Conservation (phyloP, 345 rosid species). For the Stellera chamaejasme region DNA sequence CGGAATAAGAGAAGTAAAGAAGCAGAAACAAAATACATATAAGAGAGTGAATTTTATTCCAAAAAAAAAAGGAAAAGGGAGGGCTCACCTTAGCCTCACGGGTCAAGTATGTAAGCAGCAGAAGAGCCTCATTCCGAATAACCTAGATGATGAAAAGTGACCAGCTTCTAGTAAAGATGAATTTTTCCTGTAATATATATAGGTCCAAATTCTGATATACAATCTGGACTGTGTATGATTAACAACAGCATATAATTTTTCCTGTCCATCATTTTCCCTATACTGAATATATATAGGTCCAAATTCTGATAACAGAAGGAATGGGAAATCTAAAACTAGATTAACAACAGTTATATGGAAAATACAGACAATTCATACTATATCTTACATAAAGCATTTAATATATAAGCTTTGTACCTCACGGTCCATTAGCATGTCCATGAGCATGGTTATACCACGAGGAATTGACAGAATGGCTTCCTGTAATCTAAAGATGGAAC, state of each 20-base stretch:
- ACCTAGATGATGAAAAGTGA: slow-evolving; percentile 47
- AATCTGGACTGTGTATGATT: too few relatives aligned
- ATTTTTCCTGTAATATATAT: neutral
- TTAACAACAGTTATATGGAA: neutral
- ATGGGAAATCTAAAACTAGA: neutral
- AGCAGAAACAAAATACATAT: neutral
- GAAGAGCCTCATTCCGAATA: slow-evolving; percentile 87
- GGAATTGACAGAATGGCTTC: slow-evolving; percentile 97
- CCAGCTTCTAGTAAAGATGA: neutral
- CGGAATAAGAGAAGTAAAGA: neutral
- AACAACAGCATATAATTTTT: too few relatives aligned
- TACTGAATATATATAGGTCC: neutral
- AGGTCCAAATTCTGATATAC: neutral
- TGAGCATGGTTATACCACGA: slow-evolving; percentile 92
- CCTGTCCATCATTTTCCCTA: too few relatives aligned
- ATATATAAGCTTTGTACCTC: slow-evolving; percentile 49
- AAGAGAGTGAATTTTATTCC: neutral
- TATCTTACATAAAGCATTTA: neutral
- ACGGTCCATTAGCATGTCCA: slow-evolving; percentile 99
- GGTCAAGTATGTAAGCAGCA: slow-evolving; percentile 89
- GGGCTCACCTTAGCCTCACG: slow-evolving; percentile 88
- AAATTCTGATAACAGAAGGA: neutral
- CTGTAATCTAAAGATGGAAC: slow-evolving; percentile 81
- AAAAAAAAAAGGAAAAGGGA: slow-evolving; percentile 10
- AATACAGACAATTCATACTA: slow-evolving; percentile 3